A percentile compares a stretch with the other conserved stretches of the same genome.
Conservation (phyloP, 345 rosid genomes). For the Erodium maritimum region DNA sequence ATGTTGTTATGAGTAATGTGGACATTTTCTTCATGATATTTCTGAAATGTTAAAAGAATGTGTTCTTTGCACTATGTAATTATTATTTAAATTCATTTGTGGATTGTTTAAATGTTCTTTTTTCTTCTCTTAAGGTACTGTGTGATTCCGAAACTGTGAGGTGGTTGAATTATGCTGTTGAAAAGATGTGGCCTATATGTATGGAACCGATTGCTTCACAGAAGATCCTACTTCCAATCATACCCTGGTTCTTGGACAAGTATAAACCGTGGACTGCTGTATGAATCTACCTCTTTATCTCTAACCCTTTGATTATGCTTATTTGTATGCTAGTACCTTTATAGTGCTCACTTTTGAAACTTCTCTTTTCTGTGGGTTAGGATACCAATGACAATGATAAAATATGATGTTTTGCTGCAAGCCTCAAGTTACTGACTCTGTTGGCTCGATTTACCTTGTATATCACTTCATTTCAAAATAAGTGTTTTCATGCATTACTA, state of each 20-base stretch:
- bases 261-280: slow-evolving; percentile 99
- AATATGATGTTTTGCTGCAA: no score
- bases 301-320: no score
- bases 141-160: slow-evolving; percentile 82
- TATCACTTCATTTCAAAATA: no score
- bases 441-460: no score
- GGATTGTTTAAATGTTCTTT: slow-evolving; percentile 7
- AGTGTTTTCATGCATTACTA: no score
- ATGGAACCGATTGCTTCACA: slow-evolving; percentile 90
- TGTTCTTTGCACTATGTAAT: no score
- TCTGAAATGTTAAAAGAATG: neutral
- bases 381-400: no score
- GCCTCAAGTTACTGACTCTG: no score
- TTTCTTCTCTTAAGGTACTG: slow-evolving; percentile 39
- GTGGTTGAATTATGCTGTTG: slow-evolving; percentile 84
- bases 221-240: slow-evolving; percentile 84
- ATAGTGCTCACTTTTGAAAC: no score
- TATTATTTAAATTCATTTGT: neutral
- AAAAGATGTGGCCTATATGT: slow-evolving; percentile 90
- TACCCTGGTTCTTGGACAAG: slow-evolving; percentile 96
- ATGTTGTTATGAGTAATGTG: no score
- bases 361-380: no score
- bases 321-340: neutral
- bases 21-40: no score
- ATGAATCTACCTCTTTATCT: slow-evolving; percentile 12